These are phyloP conservation scores for Cytospora mali DNA, from an alignment of 2,329 filamentous ascomycete genomes.

Conservation along the genomic window DNA sequence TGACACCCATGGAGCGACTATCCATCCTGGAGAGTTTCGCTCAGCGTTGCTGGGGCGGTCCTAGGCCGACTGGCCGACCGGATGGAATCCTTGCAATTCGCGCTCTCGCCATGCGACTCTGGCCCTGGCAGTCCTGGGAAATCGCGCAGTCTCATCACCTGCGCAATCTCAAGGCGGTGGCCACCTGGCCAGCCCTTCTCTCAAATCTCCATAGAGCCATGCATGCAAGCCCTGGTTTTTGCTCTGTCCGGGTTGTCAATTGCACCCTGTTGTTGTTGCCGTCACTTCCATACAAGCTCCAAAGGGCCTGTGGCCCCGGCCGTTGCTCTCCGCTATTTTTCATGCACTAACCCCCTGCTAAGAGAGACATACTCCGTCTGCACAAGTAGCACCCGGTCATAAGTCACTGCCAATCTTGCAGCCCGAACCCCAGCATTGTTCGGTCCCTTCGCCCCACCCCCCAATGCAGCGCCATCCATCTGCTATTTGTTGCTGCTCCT, in stretches of 20 bases:
- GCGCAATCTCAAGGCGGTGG: conserved; percentile 4
- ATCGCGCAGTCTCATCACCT: conserved; percentile 17
- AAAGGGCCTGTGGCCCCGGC: neutral
- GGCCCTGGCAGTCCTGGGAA: conserved; percentile 17
- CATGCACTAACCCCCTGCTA: neutral
- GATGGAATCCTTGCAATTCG: conserved; percentile 21
- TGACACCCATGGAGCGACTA: conserved; percentile 14
- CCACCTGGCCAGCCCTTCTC: neutral
- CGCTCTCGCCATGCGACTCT: conserved; percentile 20
- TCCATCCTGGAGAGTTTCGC: conserved; percentile 7
- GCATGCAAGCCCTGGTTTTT: conserved; percentile 7
- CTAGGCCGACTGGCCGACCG: conserved; percentile 8
- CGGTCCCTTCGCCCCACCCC: conserved; percentile 12
- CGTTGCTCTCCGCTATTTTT: neutral
- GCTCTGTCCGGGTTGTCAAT: neutral
- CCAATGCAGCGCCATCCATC: conserved; percentile 5
- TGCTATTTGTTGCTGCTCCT: conserved; percentile 28
- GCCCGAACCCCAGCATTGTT: conserved; percentile 10
- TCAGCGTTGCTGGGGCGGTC: conserved; percentile 9
- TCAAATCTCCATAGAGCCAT: neutral
- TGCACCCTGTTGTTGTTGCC: neutral
- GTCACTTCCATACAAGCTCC: neutral
- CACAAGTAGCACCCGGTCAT: neutral
- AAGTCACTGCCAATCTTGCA: conserved; percentile 24
- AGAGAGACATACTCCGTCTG: neutral